Evolutionary conservation across 306 rosid genomes (phyloP), one percentile per base, ranked within the genome.

Genomic region (Gastrolobium villosum): DNA sequence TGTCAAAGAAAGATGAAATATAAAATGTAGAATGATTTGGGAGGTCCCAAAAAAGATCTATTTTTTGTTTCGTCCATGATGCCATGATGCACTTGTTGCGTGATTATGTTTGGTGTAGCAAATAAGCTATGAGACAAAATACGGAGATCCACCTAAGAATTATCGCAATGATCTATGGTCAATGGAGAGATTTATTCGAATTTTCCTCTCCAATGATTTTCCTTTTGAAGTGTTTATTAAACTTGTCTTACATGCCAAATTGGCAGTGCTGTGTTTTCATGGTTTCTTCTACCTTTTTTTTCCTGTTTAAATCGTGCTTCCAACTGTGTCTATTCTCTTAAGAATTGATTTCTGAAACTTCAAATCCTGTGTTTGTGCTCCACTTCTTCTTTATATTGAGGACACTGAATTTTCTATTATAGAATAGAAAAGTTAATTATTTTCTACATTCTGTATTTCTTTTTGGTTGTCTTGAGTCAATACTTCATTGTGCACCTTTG

Each of bases 31-130:
- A 32, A 32, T 56, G 76, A 57, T 59, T 20, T 31, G 20, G n/a
- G 35, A 32, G 20, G 50, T 50, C 43, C 57, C n/a, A 44, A 56
- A 34, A 63, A 81, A 46, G 8, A 61, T 72, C 7, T 35, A 45
- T 34, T 62, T 76, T 72, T 11, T 49, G 30, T 63, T 35, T 69
- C 10, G 46, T 63, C 28, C 48, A 69, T 72, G 72, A 36, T 45
- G 62, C 28, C 60, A 43, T 20, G 49, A 43, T 59, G 68, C 60
- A 45, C 36, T 64, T 61, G 77, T 65, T 37, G 50, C 46, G 52
- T 78, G 32, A 36, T 13, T 43, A 62, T 67, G 77, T 50, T 60
- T 71, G 53, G 68, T 50, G 56, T 60, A 81, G 50, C 53, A 63
- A 59, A 62, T 55, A 82, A 79, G 65, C 57, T 54, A 72, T 13